Percentiles rank a stretch among this genome's conserved stretches.
These are phyloP conservation scores for Orbilia ellipsospora DNA, from an alignment of 2,329 filamentous ascomycete species.

Conservation along the genomic window DNA sequence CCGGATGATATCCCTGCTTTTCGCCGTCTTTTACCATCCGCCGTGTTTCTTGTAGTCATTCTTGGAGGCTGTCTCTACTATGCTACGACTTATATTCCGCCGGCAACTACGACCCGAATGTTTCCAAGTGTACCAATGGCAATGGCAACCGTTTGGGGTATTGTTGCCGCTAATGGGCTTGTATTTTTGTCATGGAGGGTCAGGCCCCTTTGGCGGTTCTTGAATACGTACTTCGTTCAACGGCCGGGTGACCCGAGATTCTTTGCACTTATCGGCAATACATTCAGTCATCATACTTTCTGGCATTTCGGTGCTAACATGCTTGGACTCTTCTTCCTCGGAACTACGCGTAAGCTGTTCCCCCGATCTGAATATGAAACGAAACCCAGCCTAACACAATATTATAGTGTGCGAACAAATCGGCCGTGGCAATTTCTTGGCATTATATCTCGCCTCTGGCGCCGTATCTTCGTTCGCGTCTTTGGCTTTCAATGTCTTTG, in stretches of 20 bases:
- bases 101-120: slow-evolving; percentile 65
- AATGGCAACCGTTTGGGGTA: slow-evolving; percentile 71
- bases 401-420: slow-evolving; percentile 73
- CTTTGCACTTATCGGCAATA: slow-evolving; percentile 71
- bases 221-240: slow-evolving; percentile 77
- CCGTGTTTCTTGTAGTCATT: slow-evolving; percentile 61
- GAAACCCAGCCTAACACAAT: slow-evolving; percentile 1
- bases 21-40: slow-evolving; percentile 61
- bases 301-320: slow-evolving; percentile 74
- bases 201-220: slow-evolving; percentile 72
- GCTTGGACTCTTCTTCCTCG: slow-evolving; percentile 73
- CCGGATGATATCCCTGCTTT: slow-evolving; percentile 41
- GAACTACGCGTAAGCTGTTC: slow-evolving; percentile 65
- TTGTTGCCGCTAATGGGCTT: slow-evolving; percentile 71
- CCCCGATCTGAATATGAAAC: neutral
- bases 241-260: slow-evolving; percentile 74
- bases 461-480: slow-evolving; percentile 71
- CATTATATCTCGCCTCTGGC: slow-evolving; percentile 73
- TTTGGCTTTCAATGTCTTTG: slow-evolving; percentile 64
- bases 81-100: slow-evolving; percentile 65
- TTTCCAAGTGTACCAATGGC: slow-evolving; percentile 72
- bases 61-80: slow-evolving; percentile 60
- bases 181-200: slow-evolving; percentile 72
- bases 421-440: slow-evolving; percentile 75
- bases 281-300: slow-evolving; percentile 75